Conservation (phyloP, 2,329 filamentous ascomycete species). For the Mycogone perniciosa region DNA sequence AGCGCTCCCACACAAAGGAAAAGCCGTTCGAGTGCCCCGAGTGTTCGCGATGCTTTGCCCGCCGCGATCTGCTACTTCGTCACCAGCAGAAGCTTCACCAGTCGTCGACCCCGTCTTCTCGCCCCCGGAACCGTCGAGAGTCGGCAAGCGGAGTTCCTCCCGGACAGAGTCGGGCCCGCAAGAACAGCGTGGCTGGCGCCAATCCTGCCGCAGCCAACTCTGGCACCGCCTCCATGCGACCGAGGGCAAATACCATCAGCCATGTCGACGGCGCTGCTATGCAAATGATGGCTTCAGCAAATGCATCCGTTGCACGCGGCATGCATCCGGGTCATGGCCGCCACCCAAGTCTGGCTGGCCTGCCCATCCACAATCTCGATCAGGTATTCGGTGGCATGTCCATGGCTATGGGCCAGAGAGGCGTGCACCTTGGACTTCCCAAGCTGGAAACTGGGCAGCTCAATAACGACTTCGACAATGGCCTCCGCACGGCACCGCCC, state of each 20-base stretch:
- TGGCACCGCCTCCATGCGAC: slow-evolving; percentile 60
- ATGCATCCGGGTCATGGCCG: slow-evolving; percentile 56
- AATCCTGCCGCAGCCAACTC: slow-evolving; percentile 39
- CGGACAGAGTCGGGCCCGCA: slow-evolving; percentile 69
- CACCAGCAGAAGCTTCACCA: slow-evolving; percentile 99
- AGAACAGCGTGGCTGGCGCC: slow-evolving; percentile 75
- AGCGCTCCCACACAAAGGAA: slow-evolving; percentile 96
- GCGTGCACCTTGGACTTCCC: slow-evolving; percentile 61
- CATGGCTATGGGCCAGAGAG: slow-evolving; percentile 58
- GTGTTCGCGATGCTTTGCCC: slow-evolving; percentile 89
- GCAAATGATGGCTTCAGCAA: slow-evolving; percentile 61
- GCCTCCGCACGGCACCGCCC: slow-evolving; percentile 72
- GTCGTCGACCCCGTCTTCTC: slow-evolving; percentile 78
- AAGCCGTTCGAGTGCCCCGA: slow-evolving; percentile 98
- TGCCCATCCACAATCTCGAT: slow-evolving; percentile 53
- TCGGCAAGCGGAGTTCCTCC: slow-evolving; percentile 70
- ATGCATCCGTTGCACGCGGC: slow-evolving; percentile 43
- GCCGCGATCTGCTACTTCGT: slow-evolving; percentile 81
- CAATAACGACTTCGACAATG: slow-evolving; percentile 58
- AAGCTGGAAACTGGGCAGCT: slow-evolving; percentile 77
- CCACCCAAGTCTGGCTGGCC: slow-evolving; percentile 66
- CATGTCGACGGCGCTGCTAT: slow-evolving; percentile 76
- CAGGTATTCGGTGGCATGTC: slow-evolving; percentile 71
- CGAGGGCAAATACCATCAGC: slow-evolving; percentile 91
- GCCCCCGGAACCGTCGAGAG: slow-evolving; percentile 82